Percentiles rank a stretch among this genome's conserved stretches.
Conservation (phyloP, 257 asterid species). For the Coffea eugenioides region DNA sequence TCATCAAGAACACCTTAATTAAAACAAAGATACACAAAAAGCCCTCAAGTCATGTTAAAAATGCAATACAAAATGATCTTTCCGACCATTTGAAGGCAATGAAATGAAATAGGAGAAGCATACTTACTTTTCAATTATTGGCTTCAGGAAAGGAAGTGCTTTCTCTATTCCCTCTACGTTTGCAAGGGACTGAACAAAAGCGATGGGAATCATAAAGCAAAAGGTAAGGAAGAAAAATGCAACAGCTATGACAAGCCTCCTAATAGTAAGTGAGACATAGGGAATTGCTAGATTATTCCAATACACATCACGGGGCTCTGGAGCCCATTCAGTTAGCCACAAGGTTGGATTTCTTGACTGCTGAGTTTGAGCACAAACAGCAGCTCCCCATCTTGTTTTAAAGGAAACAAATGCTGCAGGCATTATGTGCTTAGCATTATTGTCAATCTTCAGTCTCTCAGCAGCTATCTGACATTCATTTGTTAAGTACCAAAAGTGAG, state of each 20-base stretch:
- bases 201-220: constrained; percentile 81
- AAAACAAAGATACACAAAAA: not conserved
- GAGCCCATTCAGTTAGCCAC: constrained; percentile 94
- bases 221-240: constrained; percentile 90
- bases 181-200: constrained; percentile 90
- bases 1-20: not conserved
- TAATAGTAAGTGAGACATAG: constrained; percentile 69
- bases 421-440: constrained; percentile 59
- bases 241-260: constrained; percentile 71
- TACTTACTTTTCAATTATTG: constrained; percentile 65
- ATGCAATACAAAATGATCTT: not conserved
- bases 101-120: not conserved
- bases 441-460: constrained; percentile 61
- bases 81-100: not conserved
- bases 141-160: constrained; percentile 57
- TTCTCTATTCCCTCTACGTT: constrained; percentile 76
- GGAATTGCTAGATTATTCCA: constrained; percentile 92
- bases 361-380: constrained; percentile 91
- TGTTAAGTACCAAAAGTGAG: not conserved
- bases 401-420: constrained; percentile 92
- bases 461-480: constrained; percentile 53
- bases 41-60: not conserved
- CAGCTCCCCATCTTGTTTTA: constrained; percentile 91
- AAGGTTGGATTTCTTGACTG: constrained; percentile 81
- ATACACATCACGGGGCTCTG: constrained; percentile 87